Base-by-base conservation (phyloP, 768 basidiomycete genomes). In the Hysterangium stoloniferum region DNA sequence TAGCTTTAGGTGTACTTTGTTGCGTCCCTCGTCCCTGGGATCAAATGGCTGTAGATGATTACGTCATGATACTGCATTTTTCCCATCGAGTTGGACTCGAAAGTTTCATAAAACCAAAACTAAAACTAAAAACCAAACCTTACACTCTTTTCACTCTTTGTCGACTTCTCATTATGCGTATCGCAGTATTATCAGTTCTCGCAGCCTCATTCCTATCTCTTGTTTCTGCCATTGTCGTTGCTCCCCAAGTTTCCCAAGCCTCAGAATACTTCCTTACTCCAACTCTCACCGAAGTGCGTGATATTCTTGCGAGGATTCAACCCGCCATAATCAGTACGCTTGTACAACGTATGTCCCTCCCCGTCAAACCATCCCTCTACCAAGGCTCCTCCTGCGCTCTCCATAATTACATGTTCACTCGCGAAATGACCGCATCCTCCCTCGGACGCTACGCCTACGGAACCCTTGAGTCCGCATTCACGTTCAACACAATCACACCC, bases 361-460 rank as follows among this genome's bases (percentile, higher is more conserved):
- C 46, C 8, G 46, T 48, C 32, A 28, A 38, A 8, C 46, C 36
- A 7, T 41, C 31, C 4, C 46, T 48, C 9, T 45, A 45, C 44
- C 3, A 32, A 3, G 3, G 22, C 8, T 22, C 24, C 19, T 27
- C 3, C 13, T 4, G 19, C 5, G 22, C 29, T 3, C 46, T 48
- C 4, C 46, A 35, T 7, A 7, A 19, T 4, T 48, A 12, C 31
- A 9, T 48, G 4, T 29, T 33, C n/a, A 11, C 33, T 6, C 46
- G 17, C 8, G 46, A 48, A 33, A 4, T 9, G 4, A 12, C 24
- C 6, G 29, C n/a, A 4, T 7, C 11, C 19, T 15, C 20, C 5
- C 11, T 15, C 9, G 36, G 32, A 11, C 29, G 46, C 32, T 48
- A 35, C 46, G 46, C 3, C 17, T 48, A 48, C 31, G 46, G 46